Conservation (phyloP, 345 rosid species). For the Syzygium aqueum region DNA sequence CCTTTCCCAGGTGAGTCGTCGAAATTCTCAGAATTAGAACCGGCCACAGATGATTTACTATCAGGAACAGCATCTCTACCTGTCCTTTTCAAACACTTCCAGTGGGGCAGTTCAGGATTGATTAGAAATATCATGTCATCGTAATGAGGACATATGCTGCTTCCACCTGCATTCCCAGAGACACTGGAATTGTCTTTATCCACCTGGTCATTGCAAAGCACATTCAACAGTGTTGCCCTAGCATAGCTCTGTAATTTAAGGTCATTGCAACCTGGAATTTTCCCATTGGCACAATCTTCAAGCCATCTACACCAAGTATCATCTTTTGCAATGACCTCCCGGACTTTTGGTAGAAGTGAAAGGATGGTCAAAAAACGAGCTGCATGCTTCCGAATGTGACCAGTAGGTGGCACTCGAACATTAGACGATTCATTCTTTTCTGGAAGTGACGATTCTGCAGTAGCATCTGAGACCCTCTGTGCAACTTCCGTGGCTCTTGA, state of each 20-base stretch:
- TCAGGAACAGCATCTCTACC: constrained; percentile 14
- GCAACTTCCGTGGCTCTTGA: constrained; percentile 58
- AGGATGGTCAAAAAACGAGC: constrained; percentile 78
- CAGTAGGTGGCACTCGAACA: constrained; percentile 80
- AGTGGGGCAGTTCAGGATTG: constrained; percentile 77
- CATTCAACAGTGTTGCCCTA: constrained; percentile 66
- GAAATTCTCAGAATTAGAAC: constrained; percentile 17
- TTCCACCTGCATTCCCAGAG: constrained; percentile 24
- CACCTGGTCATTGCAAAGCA: constrained; percentile 45
- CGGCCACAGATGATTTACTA: constrained; percentile 11
- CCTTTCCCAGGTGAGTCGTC: constrained; percentile 9
- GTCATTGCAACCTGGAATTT: constrained; percentile 66
- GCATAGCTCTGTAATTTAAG: constrained; percentile 87
- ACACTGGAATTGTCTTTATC: constrained; percentile 22
- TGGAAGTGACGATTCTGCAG: constrained; percentile 32
- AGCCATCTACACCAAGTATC: constrained; percentile 82
- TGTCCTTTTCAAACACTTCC: constrained; percentile 54
- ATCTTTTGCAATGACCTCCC: constrained; percentile 60
- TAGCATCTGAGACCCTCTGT: constrained; percentile 31
- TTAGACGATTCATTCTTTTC: constrained; percentile 41
- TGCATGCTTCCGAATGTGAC: constrained; percentile 89
- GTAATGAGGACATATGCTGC: constrained; percentile 48
- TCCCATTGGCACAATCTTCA: constrained; percentile 84
- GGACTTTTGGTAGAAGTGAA: constrained; percentile 71
- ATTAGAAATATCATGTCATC: constrained; percentile 68